phyloP scores from a whole-genome alignment of 2,329 filamentous ascomycete species.

The Waltergamsia citrina region DNA sequence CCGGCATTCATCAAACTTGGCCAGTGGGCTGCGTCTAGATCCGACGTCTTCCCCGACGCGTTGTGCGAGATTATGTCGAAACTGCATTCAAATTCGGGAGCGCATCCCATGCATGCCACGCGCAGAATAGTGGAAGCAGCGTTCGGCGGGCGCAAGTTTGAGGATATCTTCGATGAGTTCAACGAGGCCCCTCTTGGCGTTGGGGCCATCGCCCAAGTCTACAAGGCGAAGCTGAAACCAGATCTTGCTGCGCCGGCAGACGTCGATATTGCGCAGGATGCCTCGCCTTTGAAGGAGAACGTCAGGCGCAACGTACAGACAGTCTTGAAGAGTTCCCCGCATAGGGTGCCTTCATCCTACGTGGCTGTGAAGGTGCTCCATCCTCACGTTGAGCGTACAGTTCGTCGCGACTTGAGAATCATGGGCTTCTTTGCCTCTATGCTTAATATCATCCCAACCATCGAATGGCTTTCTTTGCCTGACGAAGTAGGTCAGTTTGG shows the following conservation, averaged over 20 bases:
- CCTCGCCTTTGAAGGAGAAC: slow-evolving; percentile 28
- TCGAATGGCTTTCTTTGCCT: slow-evolving; percentile 93
- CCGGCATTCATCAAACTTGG: slow-evolving; percentile 98
- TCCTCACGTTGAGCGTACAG: slow-evolving; percentile 79
- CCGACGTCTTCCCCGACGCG: slow-evolving; percentile 90
- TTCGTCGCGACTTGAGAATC: slow-evolving; percentile 84
- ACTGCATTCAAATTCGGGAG: slow-evolving; percentile 87
- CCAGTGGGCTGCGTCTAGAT: slow-evolving; percentile 94
- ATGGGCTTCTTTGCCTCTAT: slow-evolving; percentile 85
- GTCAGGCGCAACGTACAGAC: slow-evolving; percentile 76
- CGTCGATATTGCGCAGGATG: slow-evolving; percentile 36
- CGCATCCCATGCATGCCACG: slow-evolving; percentile 75
- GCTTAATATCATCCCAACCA: slow-evolving; percentile 82
- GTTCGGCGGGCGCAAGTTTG: slow-evolving; percentile 70
- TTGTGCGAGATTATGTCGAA: slow-evolving; percentile 92
- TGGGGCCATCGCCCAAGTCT: slow-evolving; percentile 94
- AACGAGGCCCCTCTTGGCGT: slow-evolving; percentile 83
- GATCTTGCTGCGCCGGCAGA: slow-evolving; percentile 58
- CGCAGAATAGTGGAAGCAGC: slow-evolving; percentile 71
- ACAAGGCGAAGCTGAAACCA: slow-evolving; percentile 84
- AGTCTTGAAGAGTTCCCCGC: slow-evolving; percentile 77
- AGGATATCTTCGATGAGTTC: slow-evolving; percentile 95
- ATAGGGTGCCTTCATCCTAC: slow-evolving; percentile 79
- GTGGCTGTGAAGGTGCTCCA: slow-evolving; percentile 96
- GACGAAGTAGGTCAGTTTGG: slow-evolving; percentile 92